Conservation (phyloP, 306 rosid species). For the Quercus aquifolioides region DNA sequence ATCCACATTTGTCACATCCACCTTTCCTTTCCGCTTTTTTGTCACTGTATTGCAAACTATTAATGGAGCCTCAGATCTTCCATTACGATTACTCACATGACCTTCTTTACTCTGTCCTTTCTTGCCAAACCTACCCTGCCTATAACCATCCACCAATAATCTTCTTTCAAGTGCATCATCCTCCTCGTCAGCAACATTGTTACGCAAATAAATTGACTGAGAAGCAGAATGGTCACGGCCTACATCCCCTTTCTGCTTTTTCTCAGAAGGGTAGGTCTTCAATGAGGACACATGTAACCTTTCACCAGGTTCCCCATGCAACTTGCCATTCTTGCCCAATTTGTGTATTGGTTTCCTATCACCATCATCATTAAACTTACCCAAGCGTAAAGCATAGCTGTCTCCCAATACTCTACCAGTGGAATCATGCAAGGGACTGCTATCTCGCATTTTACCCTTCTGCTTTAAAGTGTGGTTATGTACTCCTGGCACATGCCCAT, state of each 20-base stretch:
- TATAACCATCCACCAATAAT: conserved; percentile 45
- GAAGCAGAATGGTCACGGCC: conserved; percentile 36
- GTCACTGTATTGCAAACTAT: conserved; percentile 56
- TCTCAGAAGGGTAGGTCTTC: conserved; percentile 36
- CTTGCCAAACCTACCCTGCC: conserved; percentile 44
- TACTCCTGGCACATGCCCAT: conserved; percentile 37
- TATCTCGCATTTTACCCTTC: conserved; percentile 61
- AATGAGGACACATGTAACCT: conserved; percentile 37
- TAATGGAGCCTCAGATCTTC: conserved; percentile 65
- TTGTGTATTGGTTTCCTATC: conserved; percentile 43
- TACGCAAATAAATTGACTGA: conserved; percentile 38
- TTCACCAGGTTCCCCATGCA: conserved; percentile 47
- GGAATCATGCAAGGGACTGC: conserved; percentile 40
- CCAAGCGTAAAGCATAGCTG: conserved; percentile 37
- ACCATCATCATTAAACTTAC: conserved; percentile 46
- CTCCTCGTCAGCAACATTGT: conserved; percentile 52
- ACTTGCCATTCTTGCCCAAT: conserved; percentile 49
- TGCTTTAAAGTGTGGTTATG: conserved; percentile 59
- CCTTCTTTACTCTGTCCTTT: conserved; percentile 50
- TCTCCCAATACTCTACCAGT: conserved; percentile 50
- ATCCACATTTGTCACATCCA: conserved; percentile 29
- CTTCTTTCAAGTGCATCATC: conserved; percentile 48
- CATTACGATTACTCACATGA: conserved; percentile 34
- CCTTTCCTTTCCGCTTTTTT: conserved; percentile 75
- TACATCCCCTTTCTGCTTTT: conserved; percentile 57